Evolutionary conservation across 2,329 filamentous ascomycete species (phyloP).

Genomic region (Biscogniauxia sp.): DNA sequence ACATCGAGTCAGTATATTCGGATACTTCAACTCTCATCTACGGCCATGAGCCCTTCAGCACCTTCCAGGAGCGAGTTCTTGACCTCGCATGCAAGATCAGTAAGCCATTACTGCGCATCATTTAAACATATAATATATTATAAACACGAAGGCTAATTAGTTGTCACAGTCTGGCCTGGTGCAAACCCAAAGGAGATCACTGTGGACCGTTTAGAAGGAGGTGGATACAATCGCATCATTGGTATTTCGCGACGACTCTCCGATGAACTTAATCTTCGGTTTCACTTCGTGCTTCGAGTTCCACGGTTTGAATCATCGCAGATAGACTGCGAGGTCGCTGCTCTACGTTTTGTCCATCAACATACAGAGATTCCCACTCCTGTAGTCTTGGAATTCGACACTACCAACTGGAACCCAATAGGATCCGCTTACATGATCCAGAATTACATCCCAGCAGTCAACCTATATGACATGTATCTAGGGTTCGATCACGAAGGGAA

Average conservation of each 20-base stretch:
- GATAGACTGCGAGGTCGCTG: conserved; percentile 10
- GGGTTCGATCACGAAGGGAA: conserved; percentile 3
- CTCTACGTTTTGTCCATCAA: conserved; percentile 7
- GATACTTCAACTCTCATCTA: conserved; percentile 7
- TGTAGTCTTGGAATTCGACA: conserved; percentile 5
- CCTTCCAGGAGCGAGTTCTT: conserved; percentile 4
- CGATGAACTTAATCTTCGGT: not conserved
- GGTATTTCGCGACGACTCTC: conserved; percentile 2
- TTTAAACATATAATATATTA: not conserved
- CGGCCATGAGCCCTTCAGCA: conserved; percentile 8
- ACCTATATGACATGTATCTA: not conserved
- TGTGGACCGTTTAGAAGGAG: conserved; percentile 5
- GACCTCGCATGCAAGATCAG: not conserved
- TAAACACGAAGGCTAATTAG: not conserved
- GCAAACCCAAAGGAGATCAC: conserved; percentile 3
- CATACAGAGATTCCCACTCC: conserved; percentile 9
- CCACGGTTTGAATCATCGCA: conserved; percentile 1
- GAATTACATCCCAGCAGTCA: conserved; percentile 1
- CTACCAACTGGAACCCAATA: conserved; percentile 5
- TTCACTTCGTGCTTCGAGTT: conserved; percentile 8
- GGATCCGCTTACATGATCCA: conserved; percentile 6
- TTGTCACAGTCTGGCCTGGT: conserved; percentile 7
- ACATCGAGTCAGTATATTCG: not conserved
- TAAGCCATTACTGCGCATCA: not conserved
- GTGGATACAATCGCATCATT: conserved; percentile 10